These are phyloP conservation scores for Brasenia schreberi DNA, from an alignment of 164 flowering plant species.

Conservation along the genomic window DNA sequence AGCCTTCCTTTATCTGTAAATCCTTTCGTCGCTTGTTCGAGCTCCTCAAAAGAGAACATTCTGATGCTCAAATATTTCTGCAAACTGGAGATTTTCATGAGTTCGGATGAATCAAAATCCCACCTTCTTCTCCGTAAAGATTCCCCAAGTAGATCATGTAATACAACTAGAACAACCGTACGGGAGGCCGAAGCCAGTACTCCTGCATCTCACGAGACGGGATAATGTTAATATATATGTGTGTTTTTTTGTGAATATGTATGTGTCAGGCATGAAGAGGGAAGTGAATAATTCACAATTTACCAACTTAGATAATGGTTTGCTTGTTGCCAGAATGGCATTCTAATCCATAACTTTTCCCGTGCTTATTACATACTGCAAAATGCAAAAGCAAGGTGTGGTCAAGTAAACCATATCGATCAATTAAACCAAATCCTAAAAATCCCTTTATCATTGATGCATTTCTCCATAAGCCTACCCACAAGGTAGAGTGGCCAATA, in stretches of 20 bases:
- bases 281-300: background rate
- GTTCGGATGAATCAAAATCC: conserved; percentile 16
- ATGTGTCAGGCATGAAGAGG: too few species aligned
- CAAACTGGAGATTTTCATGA: conserved; percentile 21
- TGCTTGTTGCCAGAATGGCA: conserved; percentile 25
- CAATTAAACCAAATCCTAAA: too few species aligned
- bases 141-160: conserved; percentile 25
- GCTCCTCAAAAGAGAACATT: conserved; percentile 43
- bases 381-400: conserved; percentile 3
- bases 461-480: too few species aligned
- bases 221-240: too few species aligned
- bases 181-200: conserved; percentile 30
- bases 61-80: conserved; percentile 35
- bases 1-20: conserved; percentile 42
- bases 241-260: too few species aligned
- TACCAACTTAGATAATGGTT: conserved; percentile 40
- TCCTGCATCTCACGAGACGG: conserved; percentile 27
- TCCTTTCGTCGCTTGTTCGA: conserved; percentile 62
- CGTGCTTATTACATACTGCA: conserved; percentile 52
- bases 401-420: background rate
- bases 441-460: too few species aligned
- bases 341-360: conserved; percentile 33
- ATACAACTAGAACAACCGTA: conserved; percentile 22
- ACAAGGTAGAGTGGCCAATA: too few species aligned
- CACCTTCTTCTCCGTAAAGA: conserved; percentile 16